phyloP scores from a whole-genome alignment of 2,329 filamentous ascomycete species.

The Ophiosphaerella korrae region DNA sequence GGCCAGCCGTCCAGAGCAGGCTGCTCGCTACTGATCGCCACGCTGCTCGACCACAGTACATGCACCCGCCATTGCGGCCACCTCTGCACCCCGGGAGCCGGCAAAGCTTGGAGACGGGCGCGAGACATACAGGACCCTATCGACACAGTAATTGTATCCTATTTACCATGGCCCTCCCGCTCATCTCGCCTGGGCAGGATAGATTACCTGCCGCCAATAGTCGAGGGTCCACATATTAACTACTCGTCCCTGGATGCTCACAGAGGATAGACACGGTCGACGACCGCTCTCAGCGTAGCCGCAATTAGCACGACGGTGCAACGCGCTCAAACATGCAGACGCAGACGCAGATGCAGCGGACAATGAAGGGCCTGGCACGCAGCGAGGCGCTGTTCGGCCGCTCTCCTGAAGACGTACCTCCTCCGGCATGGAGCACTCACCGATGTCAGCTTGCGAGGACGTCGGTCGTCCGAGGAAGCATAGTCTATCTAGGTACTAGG shows the following conservation, averaged over 20 bases:
- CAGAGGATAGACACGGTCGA: constrained; percentile 6
- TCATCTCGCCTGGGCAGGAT: constrained; percentile 22
- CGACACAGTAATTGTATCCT: neutral
- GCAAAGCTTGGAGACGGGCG: constrained; percentile 7
- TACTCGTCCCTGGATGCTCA: constrained; percentile 19
- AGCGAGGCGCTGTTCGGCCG: neutral
- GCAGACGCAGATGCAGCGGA: neutral
- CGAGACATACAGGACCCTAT: neutral
- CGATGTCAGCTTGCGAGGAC: constrained; percentile 19
- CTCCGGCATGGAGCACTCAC: constrained; percentile 4
- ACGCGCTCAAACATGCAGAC: constrained; percentile 19
- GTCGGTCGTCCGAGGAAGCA: constrained; percentile 11
- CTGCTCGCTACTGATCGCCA: constrained; percentile 12
- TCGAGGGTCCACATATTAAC: constrained; percentile 22
- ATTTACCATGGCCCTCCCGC: constrained; percentile 2
- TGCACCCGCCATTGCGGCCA: neutral
- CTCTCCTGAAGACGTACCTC: neutral
- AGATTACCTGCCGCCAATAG: constrained; percentile 24
- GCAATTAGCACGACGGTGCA: constrained; percentile 18
- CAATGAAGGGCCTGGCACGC: neutral
- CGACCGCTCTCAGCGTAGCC: constrained; percentile 8
- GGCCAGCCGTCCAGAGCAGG: neutral
- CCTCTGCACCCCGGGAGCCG: constrained; percentile 14
- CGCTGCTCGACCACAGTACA: constrained; percentile 10
- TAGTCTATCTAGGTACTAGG: too few species aligned